phyloP scores from a whole-genome alignment of 345 rosid genomes.

The Salix koriyanagi region DNA sequence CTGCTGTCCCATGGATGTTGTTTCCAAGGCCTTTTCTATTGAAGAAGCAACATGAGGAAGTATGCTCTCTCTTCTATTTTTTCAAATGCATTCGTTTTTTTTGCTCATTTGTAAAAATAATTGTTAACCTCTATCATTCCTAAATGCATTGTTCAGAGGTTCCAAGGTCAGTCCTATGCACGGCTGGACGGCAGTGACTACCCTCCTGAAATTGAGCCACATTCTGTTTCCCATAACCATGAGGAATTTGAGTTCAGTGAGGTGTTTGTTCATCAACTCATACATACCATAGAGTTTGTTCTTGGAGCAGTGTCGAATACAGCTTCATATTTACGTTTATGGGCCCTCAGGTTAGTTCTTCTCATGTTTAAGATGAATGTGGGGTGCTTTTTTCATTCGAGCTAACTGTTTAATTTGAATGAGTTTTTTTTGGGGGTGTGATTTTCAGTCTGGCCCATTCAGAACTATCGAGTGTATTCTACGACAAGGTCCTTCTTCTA shows the following conservation, averaged over 20 bases:
- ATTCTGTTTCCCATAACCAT: conserved; percentile 57
- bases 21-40: conserved; percentile 91
- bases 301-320: conserved; percentile 98
- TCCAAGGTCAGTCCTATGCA: conserved; percentile 66
- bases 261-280: conserved; percentile 91
- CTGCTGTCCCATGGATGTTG: conserved; percentile 96
- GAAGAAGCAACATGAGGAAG: conserved; percentile 80
- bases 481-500: conserved; percentile 86
- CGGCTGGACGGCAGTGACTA: conserved; percentile 61
- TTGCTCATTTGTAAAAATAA: neutral
- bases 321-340: conserved; percentile 90
- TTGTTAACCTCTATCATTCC: neutral
- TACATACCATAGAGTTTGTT: conserved; percentile 96
- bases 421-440: neutral
- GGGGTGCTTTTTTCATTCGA: neutral
- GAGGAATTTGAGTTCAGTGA: conserved; percentile 96
- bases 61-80: conserved; percentile 22
- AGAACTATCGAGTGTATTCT: conserved; percentile 87
- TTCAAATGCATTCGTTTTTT: neutral
- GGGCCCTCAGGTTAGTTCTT: conserved; percentile 81
- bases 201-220: conserved; percentile 51
- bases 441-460: conserved; percentile 85
- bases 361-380: neutral
- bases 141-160: conserved; percentile 52
- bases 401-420: conserved; percentile 1